Evolutionary conservation across 495 filamentous ascomycete genomes (phyloP), one percentile per base, ranked within the genome.

Genomic region (Hypoxylon rickii): DNA sequence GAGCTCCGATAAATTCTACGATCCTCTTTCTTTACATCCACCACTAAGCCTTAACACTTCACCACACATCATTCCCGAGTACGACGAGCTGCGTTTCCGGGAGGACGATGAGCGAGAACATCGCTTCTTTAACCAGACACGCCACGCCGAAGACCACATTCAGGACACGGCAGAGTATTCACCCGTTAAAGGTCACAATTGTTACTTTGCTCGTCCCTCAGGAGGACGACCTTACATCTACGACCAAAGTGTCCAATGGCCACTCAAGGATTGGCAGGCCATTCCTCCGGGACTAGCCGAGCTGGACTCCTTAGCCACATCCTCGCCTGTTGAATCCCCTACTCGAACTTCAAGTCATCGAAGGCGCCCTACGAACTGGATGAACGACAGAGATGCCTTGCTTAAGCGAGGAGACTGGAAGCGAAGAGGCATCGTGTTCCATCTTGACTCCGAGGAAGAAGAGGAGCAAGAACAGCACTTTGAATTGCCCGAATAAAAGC

Each of bases 401-500:
- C 58, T 77, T 11, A 75, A 72, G 63, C 64, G 77, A 0, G 77
- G 76, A 10, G 75, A 68, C 10, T 79, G 77, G 77, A 79, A 79
- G 66, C 64, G 77, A 16, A 51, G 71, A 15, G 77, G 77, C 21
- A 75, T 79, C 47, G 71, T 79, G 45, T 79, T 79, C 57, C 61
- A 66, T 18, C 53, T 67, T 17, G 64, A 66, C n/a, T 44, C 52
- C 1, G 39, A 57, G 2, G 50, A 65, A 0, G 56, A 64, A 13
- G 18, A 46, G 2, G 51, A 53, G 16, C 63, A 64, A 19, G 63
- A 69, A 20, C 44, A 59, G 8, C 63, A 69, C 34, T 69, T 69
- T 20, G 66, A 69, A 12, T 34, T 69, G 4, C 63, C 63, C 8
- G 58, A 68, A 34, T 64, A 34, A 17, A 17, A 46, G 17, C 12